A percentile compares a stretch with the other conserved stretches of the same genome.
Conservation (phyloP, 345 rosid genomes). For the Pistacia integerrima region DNA sequence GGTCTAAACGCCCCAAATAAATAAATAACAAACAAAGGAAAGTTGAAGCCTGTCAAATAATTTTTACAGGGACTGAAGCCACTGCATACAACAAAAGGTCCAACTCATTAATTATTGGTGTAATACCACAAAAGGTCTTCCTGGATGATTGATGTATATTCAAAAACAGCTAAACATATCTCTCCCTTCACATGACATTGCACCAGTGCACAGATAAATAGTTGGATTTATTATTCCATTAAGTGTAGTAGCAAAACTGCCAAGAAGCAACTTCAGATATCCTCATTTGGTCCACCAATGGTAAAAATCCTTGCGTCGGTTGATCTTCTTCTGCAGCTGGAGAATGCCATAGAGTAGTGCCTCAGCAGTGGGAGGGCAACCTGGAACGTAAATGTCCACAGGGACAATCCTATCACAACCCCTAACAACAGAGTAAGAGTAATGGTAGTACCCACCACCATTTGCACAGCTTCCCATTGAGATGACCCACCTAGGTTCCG, state of each 20-base stretch:
- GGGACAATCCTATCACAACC: conserved; percentile 99
- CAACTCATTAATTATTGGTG: conserved; percentile 8
- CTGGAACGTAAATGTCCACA: conserved; percentile 93
- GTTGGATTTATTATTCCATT: conserved; percentile 24
- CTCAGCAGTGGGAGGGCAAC: conserved; percentile 98
- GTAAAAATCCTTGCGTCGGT: conserved; percentile 94
- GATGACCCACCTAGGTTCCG: conserved; percentile 97
- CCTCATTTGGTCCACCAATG: conserved; percentile 90
- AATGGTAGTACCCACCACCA: conserved; percentile 98
- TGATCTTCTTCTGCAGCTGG: conserved; percentile 98
- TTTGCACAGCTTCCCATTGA: conserved; percentile 99
- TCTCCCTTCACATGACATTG: conserved; percentile 26
- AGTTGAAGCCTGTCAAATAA: neutral
- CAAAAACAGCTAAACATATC: neutral
- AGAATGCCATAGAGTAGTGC: conserved; percentile 90
- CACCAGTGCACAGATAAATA: conserved; percentile 9
- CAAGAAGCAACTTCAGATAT: conserved; percentile 10
- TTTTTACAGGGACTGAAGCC: conserved; percentile 16
- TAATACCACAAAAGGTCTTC: neutral
- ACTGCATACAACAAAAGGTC: conserved; percentile 10
- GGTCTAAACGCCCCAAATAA: too few species aligned
- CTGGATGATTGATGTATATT: neutral
- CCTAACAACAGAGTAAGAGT: conserved; percentile 94
- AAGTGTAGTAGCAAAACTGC: conserved; percentile 17
- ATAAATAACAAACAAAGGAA: neutral